These are phyloP conservation scores for Mycena leptocephala DNA, from an alignment of 768 basidiomycete species.

Conservation along the genomic window DNA sequence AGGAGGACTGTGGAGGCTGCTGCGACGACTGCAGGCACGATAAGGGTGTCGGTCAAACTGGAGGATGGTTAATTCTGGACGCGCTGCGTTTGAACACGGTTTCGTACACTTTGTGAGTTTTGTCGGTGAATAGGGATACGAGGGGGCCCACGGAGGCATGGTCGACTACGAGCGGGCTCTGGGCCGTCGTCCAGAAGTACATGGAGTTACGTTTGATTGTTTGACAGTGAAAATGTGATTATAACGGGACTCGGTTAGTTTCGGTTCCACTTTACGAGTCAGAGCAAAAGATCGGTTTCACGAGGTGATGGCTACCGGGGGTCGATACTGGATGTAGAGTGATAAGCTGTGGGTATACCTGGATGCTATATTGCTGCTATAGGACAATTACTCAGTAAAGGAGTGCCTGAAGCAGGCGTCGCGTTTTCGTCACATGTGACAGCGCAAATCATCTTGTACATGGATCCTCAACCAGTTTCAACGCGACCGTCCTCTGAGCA, in stretches of 20 bases:
- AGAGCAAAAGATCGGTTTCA: too few species aligned
- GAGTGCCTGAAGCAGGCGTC: too few species aligned
- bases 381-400: too few species aligned
- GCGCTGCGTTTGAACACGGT: background rate
- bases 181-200: conserved; percentile 18
- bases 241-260: background rate
- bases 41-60: conserved; percentile 46
- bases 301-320: too few species aligned
- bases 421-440: background rate
- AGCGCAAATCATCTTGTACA: background rate
- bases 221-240: background rate
- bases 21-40: conserved; percentile 56
- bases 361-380: too few species aligned
- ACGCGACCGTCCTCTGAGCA: background rate
- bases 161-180: conserved; percentile 23
- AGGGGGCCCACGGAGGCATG: conserved; percentile 23
- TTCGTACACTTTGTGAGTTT: conserved; percentile 19
- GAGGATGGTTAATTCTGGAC: background rate
- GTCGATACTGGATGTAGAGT: too few species aligned
- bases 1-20: conserved; percentile 52
- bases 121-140: conserved; percentile 9
- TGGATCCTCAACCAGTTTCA: conserved; percentile 1
- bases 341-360: too few species aligned
- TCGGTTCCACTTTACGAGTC: background rate
- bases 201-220: background rate